Evolutionary conservation across 73 alveolate genomes (phyloP).

Genomic region (Blepharisma japonicum): DNA sequence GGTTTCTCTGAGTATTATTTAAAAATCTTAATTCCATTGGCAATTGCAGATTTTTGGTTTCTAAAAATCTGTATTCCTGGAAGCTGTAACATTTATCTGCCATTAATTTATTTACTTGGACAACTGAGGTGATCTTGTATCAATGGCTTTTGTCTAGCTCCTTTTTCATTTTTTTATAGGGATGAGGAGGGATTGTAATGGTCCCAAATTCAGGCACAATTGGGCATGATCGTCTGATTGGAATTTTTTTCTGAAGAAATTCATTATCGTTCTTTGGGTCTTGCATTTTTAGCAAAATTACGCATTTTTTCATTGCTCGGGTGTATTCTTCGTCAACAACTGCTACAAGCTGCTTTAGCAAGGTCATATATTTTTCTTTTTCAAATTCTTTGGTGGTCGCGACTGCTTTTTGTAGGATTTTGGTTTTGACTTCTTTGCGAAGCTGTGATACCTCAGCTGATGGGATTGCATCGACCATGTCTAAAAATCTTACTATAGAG

Average conservation of each 20-base stretch:
- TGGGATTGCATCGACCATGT: constrained; percentile 81
- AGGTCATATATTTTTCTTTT: constrained; percentile 53
- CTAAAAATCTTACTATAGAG: constrained; percentile 77
- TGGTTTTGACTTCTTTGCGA: constrained; percentile 64
- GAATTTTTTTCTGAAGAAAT: neutral
- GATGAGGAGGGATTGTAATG: neutral
- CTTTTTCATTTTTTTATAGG: neutral
- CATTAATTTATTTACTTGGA: constrained; percentile 18
- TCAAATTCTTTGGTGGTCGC: constrained; percentile 44
- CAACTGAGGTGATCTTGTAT: neutral
- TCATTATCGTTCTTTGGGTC: constrained; percentile 27
- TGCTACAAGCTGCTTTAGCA: constrained; percentile 71
- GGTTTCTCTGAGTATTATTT: constrained; percentile 19
- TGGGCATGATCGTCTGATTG: neutral
- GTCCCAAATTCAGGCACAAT: constrained; percentile 16
- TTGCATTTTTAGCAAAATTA: constrained; percentile 37
- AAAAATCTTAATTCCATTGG: neutral
- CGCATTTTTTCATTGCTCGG: constrained; percentile 90
- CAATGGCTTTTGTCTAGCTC: neutral
- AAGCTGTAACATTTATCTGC: constrained; percentile 8
- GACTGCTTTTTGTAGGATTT: constrained; percentile 50
- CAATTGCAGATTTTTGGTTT: neutral
- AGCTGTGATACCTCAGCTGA: constrained; percentile 84
- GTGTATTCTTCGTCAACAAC: constrained; percentile 81
- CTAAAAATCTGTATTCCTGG: constrained; percentile 24